Base-by-base conservation (phyloP, 1,284 basidiomycete genomes). In the Microbotryum scabiosae region DNA sequence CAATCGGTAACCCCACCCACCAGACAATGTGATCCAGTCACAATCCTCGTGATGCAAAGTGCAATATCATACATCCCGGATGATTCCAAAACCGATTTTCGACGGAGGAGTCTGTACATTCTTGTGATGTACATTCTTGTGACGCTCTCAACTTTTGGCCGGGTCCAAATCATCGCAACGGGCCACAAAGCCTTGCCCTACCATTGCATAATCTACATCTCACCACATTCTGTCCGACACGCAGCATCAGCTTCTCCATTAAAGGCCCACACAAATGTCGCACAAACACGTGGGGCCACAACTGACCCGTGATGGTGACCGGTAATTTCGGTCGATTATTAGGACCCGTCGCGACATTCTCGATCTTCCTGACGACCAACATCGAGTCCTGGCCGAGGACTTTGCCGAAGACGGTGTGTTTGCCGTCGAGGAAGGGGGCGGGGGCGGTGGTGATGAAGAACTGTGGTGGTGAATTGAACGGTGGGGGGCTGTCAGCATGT, bases 381-480 rank as follows among this genome's bases (percentile, higher is more conserved):
- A 69, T 77, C 69, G 63, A 74, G 71, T 66, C 70, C 32, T 65
- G 64, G 16, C 69, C 89, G 64, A 87, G 82, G 41, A 96, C 88
- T 67, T 84, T 85, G 14, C 92, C 92, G 71, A 97, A 97, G 1
- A 96, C 90, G 64, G 89, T 86, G 74, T 97, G 92, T 74, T 96
- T 97, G 56, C 87, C 87, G 73, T 97, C 90, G 47, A 97, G 80
- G 75, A 97, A 98, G 68, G 91, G 88, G 65, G 91, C 93, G 62
- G 88, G 87, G 18, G 86, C 90, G 0, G 89, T 91, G 0, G 94
- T 98, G 72, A 98, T 87, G 80, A 98, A 98, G 80, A 98, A 98
- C 84, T 96, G 70, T 20, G 51, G 62, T 48, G 18, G 45, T 32
- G 50, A 47, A 41, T 26, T 4, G 23, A 32, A 30, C 28, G 16